Base-by-base conservation (phyloP, 306 rosid genomes). In the Dryas alaskensis region DNA sequence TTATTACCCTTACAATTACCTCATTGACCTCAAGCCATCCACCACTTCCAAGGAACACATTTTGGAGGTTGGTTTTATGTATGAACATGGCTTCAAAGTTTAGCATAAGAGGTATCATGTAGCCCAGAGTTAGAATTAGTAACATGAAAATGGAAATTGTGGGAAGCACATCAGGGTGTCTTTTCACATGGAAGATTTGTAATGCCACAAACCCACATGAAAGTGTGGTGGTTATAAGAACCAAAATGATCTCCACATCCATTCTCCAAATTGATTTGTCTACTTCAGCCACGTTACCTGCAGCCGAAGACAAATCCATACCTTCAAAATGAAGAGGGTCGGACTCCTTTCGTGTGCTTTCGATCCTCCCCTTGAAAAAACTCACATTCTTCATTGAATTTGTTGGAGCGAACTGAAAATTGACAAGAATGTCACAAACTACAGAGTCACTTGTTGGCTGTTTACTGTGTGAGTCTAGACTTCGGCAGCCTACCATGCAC, bases 401-500 rank as follows among this genome's bases (percentile, higher is more conserved):
- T 5, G 75, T 1, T 50, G 86, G 55, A 58, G 85, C 80, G 47
- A 89, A 68, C 69, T 80, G 79, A 60, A 89, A 73, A 64, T 83
- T 76, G 80, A 87, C 46, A 4, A 79, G 77, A 68, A 87, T 57
- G 57, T 81, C 79, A 80, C 92, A 89, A 40, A 85, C 95, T 69
- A 70, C 4, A 51, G 83, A 78, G 31, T 54, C 66, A 13, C 59
- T 42, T 43, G 9, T 49, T 51, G 70, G 59, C 64, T 8, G 69
- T 40, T 43, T 8, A 58, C 22, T 27, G n/a, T 73, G 58, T 7
- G 69, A 61, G 45, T 40, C 40, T 53, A 80, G 44, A 65, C 78
- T 54, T 13, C 84, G 58, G 73, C 88, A 89, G 60, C 95, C 95
- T 16, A 89, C 73, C 95, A 87, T 87, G 46, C 95, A 89, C 78